These are phyloP conservation scores for Ochromonas danica DNA, from an alignment of 108 stramenopile species.

Conservation along the genomic window DNA sequence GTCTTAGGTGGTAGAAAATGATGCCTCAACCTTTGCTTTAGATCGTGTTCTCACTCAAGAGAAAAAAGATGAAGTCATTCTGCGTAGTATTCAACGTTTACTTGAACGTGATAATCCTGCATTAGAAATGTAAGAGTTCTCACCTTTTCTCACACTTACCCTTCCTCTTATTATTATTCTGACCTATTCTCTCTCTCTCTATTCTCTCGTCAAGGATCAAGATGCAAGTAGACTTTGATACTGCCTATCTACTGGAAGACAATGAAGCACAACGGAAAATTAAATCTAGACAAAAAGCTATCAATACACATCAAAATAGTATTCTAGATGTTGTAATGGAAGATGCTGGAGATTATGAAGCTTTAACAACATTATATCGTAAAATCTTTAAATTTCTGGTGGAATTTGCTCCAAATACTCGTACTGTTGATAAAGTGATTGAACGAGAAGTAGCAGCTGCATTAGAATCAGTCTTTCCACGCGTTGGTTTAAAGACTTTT, in stretches of 20 bases:
- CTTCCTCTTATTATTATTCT: neutral
- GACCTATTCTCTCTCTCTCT: neutral
- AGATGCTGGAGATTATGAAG: slow-evolving; percentile 51
- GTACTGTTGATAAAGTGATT: slow-evolving; percentile 25
- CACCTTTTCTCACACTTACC: no score
- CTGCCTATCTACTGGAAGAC: slow-evolving; percentile 47
- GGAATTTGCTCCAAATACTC: slow-evolving; percentile 22
- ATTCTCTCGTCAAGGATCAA: slow-evolving; percentile 35
- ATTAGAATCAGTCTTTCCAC: slow-evolving; percentile 63
- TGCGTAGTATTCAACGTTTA: slow-evolving; percentile 37
- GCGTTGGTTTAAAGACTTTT: slow-evolving; percentile 61
- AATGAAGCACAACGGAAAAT: neutral
- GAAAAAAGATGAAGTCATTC: slow-evolving; percentile 38
- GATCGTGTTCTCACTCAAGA: slow-evolving; percentile 26
- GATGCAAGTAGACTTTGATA: slow-evolving; percentile 63
- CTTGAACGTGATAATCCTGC: slow-evolving; percentile 42
- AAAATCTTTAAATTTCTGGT: slow-evolving; percentile 59
- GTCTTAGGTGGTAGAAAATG: slow-evolving; percentile 47
- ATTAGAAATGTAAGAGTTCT: slow-evolving; percentile 47
- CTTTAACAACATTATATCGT: slow-evolving; percentile 56
- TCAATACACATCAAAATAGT: neutral
- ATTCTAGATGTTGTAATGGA: slow-evolving; percentile 4
- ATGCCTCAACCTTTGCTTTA: slow-evolving; percentile 14
- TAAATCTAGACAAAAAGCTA: neutral
- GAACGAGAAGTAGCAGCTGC: slow-evolving; percentile 63